Percentiles rank a stretch among this genome's conserved stretches.
Evolutionary conservation across 176 grass and related monocot species (phyloP).

Genomic region (Pharus latifolius): DNA sequence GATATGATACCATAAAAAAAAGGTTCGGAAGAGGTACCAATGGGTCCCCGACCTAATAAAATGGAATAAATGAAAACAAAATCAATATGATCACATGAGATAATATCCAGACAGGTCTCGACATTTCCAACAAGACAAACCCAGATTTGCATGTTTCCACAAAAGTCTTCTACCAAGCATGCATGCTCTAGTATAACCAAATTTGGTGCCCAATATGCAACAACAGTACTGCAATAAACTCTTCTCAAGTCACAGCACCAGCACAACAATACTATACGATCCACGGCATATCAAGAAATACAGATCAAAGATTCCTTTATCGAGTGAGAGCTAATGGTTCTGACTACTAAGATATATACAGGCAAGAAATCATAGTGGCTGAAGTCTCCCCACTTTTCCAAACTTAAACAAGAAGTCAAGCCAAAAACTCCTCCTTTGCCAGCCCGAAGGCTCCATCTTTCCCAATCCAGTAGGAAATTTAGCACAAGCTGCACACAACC

Average conservation of each 20-base stretch:
- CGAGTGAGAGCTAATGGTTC: too few species aligned
- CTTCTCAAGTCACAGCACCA: neutral
- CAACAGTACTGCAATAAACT: neutral
- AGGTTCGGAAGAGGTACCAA: neutral
- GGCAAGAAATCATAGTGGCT: neutral
- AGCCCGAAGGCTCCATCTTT: neutral
- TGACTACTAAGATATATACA: neutral
- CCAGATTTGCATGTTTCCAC: neutral
- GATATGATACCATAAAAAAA: neutral
- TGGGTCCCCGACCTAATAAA: too few species aligned
- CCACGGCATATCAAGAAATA: neutral
- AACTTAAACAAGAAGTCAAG: neutral
- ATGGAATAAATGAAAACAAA: neutral
- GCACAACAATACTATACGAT: neutral
- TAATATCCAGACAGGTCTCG: neutral
- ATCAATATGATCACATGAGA: neutral
- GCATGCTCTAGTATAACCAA: neutral
- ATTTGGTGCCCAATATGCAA: neutral
- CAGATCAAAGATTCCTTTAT: too few species aligned
- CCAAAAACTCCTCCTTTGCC: neutral
- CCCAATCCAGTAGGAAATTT: neutral
- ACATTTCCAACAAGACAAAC: neutral
- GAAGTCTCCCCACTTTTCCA: neutral
- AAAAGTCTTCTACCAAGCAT: too few species aligned
- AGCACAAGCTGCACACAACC: too few species aligned